These are phyloP conservation scores for Anisodus acutangulus DNA, from an alignment of 257 asterid species.

Conservation along the genomic window DNA sequence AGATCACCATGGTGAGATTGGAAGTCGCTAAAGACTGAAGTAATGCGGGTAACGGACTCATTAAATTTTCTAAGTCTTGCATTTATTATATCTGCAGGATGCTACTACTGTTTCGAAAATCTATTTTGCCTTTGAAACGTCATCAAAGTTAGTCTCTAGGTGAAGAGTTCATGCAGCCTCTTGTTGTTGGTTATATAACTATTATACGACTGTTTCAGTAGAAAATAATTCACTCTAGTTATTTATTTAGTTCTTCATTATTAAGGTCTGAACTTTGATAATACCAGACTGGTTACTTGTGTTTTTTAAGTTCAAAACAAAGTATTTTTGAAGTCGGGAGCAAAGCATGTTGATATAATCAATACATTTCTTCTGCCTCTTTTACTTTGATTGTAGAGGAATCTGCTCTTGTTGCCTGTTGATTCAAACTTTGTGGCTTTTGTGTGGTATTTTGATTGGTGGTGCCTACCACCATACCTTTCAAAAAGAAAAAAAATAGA, in stretches of 20 bases:
- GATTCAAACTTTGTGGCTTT: neutral
- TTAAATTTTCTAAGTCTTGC: neutral
- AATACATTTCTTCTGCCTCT: neutral
- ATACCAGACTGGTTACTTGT: constrained; percentile 3
- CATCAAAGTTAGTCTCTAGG: neutral
- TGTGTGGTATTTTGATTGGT: constrained; percentile 19
- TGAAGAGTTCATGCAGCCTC: constrained; percentile 10
- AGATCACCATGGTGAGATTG: neutral
- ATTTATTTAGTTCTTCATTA: neutral
- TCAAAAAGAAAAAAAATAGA: neutral
- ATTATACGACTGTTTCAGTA: neutral
- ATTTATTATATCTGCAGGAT: neutral
- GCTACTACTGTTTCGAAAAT: neutral
- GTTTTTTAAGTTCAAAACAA: neutral
- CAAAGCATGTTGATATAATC: neutral
- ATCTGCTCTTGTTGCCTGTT: constrained; percentile 5
- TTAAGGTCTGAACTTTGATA: neutral
- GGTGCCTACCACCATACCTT: neutral
- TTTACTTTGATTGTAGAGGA: constrained; percentile 10
- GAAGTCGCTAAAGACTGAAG: constrained; percentile 1
- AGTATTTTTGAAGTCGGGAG: neutral
- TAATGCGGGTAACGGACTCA: neutral
- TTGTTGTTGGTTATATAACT: neutral
- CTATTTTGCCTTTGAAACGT: neutral
- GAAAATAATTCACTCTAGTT: neutral